phyloP scores from a whole-genome alignment of 768 basidiomycete species.

The Pholiota molesta region DNA sequence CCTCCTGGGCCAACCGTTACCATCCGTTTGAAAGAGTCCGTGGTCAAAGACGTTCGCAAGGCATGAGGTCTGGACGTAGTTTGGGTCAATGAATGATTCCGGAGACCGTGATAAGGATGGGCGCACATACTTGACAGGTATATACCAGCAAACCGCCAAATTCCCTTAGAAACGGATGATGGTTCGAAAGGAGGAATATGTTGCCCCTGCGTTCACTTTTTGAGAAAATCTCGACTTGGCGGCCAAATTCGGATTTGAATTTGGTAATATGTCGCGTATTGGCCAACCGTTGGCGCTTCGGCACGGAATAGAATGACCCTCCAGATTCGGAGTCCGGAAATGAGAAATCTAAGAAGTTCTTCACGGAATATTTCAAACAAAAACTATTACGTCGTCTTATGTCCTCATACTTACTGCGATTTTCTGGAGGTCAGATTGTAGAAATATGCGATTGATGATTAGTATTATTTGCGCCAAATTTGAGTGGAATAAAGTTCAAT shows the following conservation, averaged over 20 bases:
- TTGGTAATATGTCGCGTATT: neutral
- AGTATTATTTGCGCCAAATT: neutral
- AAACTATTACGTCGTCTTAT: no score
- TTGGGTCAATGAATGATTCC: neutral
- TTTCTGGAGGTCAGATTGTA: no score
- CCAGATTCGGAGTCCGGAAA: no score
- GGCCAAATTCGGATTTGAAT: constrained; percentile 9
- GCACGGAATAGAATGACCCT: neutral
- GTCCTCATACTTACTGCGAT: no score
- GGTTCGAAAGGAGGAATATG: constrained; percentile 10
- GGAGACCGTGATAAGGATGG: neutral
- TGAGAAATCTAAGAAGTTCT: neutral
- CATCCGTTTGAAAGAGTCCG: constrained; percentile 14
- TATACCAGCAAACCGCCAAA: constrained; percentile 1
- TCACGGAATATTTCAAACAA: no score
- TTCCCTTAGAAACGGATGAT: constrained; percentile 3
- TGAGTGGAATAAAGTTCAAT: neutral
- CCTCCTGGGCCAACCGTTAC: constrained; percentile 16
- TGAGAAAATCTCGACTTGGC: constrained; percentile 13
- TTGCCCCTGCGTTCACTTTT: constrained; percentile 15
- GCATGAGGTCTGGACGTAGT: constrained; percentile 9
- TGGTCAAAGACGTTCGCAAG: constrained; percentile 14
- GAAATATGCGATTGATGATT: no score
- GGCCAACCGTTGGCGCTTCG: neutral
- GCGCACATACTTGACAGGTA: neutral